Evolutionary conservation across 2,329 filamentous ascomycete genomes (phyloP), one percentile per base, ranked within the genome.

Genomic region (Ophiostoma perfectum): DNA sequence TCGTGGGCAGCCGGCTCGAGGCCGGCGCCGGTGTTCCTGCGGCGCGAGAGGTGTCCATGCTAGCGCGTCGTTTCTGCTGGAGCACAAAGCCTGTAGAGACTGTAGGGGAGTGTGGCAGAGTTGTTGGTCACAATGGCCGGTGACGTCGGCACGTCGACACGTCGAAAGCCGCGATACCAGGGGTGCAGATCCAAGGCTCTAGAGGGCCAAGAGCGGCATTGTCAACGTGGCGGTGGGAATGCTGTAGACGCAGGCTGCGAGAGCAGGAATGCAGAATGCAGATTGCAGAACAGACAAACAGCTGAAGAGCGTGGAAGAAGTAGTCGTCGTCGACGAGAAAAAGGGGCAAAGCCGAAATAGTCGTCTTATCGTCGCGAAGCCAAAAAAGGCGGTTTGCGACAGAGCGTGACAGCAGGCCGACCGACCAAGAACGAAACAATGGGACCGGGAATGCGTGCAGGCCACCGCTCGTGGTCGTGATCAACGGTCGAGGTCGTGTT

Each of bases 201-300:
- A 68, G 39, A 55, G 12, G 52, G 52, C 7, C 38, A 66, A 55
- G 58, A 41, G 45, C 55, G 62, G 49, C 67, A 68, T 68, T 64
- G 64, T 55, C 55, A 60, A 55, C 18, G 45, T 27, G 27, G 27
- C 27, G 27, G 27, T 27, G 27, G 27, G 27, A 27, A 27, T 27
- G 27, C 27, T 27, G 27, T 27, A 27, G 27, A 27, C 27, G 27
- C 27, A 27, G 27, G 27, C 27, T 38, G 41, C 38, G 41, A 36
- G 41, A 44, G 42, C 11, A 44, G 42, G 11, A 12, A 44, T 3
- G 42, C 11, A 12, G 7, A 44, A 12, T 44, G 42, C 27, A 27
- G 27, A 2, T 27, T 27, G 27, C 27, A 27, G 27, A 27, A 27
- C 27, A 27, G 27, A 27, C 27, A 27, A 27, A 44, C 2, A 44